Evolutionary conservation across 2,329 filamentous ascomycete species (phyloP), one percentile per base, ranked within the genome.

Genomic region (Ophiostoma ulmi): DNA sequence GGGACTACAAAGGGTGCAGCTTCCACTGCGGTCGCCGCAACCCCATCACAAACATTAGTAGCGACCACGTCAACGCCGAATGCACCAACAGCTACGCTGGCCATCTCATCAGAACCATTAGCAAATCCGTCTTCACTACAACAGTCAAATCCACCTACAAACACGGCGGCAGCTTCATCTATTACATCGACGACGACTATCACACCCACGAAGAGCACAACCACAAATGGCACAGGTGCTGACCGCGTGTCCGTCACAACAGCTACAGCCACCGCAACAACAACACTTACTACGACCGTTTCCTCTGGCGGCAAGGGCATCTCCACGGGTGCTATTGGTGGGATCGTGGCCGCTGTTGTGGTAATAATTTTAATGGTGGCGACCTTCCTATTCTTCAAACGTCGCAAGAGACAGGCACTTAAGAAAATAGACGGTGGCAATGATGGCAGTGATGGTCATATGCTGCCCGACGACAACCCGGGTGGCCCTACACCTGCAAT

Each of bases 241-340:
- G 55, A 67, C 65, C 38, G 26, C 22, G 65, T 67, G 22, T 48
- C 65, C 38, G 65, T 44, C n/a, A 67, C 66, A 3, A 39, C n/a
- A 65, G 73, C 69, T 4, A 61, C 55, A 0, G 58, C 44, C 35
- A 4, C 41, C 14, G 41, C 67, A 36, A 36, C 44, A 20, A 22
- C 52, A n/a, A 39, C 67, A 20, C 20, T 14, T 22, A 66, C 66
- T 0, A 7, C 13, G n/a, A 11, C 65, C 0, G 38, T 36, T 13
- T 20, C 64, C n/a, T 26, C 36, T 73, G 71, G 6, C 72, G 63
- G 17, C 58, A 10, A 26, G 41, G n/a, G 14, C 55, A 72, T 79
- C 1, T 74, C 78, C 0, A 75, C 76, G 0, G 80, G 78, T 1
- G 74, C 77, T 26, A 78, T 81, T 55, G 76, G 78, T 5, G 81